Conservation (phyloP, 306 rosid genomes). For the Rosa rugosa region DNA sequence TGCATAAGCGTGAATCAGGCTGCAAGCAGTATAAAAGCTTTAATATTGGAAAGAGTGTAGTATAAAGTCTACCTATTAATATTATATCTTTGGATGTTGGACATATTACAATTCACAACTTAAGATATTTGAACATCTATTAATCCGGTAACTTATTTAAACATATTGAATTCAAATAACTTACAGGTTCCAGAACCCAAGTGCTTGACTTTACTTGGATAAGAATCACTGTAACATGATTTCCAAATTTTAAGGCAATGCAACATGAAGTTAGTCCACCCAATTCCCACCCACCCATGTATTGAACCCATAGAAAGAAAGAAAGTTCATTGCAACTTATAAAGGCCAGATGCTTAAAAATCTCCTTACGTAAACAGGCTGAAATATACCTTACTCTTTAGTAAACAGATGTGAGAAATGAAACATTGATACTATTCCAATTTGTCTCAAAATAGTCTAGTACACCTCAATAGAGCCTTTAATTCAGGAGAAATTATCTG, state of each 20-base stretch:
- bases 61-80: background rate
- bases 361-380: background rate
- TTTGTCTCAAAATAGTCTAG: background rate
- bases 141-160: background rate
- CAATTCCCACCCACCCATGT: background rate
- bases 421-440: background rate
- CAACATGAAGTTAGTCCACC: background rate
- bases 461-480: background rate
- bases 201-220: background rate
- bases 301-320: background rate
- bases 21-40: constrained; percentile 52
- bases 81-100: background rate
- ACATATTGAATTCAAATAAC: background rate
- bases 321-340: background rate
- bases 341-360: background rate
- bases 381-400: background rate
- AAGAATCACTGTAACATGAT: background rate
- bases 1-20: constrained; percentile 99
- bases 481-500: background rate
- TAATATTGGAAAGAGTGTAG: constrained; percentile 27
- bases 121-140: background rate
- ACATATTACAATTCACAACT: background rate
- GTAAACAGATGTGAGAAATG: background rate
- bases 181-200: background rate
- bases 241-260: background rate